Conservation (phyloP, 352 stramenopile genomes). For the Globisporangium emineosum region DNA sequence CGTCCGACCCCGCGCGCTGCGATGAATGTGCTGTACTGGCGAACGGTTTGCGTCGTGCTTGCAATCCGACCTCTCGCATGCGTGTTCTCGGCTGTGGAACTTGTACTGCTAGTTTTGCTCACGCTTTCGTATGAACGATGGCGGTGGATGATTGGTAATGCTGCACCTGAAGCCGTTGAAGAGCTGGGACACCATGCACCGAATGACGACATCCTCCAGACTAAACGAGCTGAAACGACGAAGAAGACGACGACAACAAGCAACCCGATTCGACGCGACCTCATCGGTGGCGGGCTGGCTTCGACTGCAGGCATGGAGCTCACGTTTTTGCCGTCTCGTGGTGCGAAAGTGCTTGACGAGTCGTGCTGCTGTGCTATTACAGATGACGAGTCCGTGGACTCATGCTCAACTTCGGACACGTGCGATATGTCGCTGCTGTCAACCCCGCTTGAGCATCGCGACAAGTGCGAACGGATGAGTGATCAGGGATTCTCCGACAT, state of each 20-base stretch:
- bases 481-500: constrained; percentile 5
- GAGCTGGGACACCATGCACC: too few species aligned
- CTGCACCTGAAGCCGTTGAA: background rate
- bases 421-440: background rate
- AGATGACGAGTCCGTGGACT: constrained; percentile 13
- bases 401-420: constrained; percentile 16
- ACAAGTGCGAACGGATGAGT: background rate
- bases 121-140: constrained; percentile 10
- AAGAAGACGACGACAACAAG: background rate
- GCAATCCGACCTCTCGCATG: constrained; percentile 16
- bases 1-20: background rate
- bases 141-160: background rate
- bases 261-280: background rate
- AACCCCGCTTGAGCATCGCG: background rate
- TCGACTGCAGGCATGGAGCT: constrained; percentile 1
- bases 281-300: background rate
- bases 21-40: constrained; percentile 6
- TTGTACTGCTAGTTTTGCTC: constrained; percentile 22
- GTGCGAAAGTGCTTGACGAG: background rate
- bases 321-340: background rate
- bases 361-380: constrained; percentile 1
- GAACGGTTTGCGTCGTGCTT: constrained; percentile 4
- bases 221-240: background rate
- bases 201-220: background rate
- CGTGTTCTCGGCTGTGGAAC: constrained; percentile 17